These are phyloP conservation scores for Trichosanthes truncata DNA, from an alignment of 306 rosid species.

Conservation along the genomic window DNA sequence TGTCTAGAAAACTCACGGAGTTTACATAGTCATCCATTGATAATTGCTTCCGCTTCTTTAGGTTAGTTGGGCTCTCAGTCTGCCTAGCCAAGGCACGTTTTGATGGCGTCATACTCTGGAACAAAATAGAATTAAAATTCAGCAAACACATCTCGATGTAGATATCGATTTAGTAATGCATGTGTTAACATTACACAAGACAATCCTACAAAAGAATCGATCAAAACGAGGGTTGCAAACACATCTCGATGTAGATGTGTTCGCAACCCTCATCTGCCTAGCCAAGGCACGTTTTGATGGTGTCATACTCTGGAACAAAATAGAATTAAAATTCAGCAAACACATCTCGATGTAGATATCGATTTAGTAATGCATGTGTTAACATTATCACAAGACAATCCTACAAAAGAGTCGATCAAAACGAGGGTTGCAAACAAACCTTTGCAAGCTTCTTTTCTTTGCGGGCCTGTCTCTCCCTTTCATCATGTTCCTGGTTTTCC, in stretches of 20 bases:
- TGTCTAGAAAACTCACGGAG: conserved; percentile 35
- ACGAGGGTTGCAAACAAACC: conserved; percentile 28
- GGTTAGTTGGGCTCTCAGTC: conserved; percentile 52
- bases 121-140: conserved; percentile 2
- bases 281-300: conserved; percentile 74
- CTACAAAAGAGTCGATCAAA: not conserved
- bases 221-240: not conserved
- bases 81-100: conserved; percentile 69
- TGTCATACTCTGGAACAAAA: conserved; percentile 54
- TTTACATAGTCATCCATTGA: conserved; percentile 67
- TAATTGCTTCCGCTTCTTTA: conserved; percentile 79
- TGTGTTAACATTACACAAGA: not conserved
- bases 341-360: not conserved
- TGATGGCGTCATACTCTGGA: conserved; percentile 79
- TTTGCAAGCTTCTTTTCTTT: conserved; percentile 98
- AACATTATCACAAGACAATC: not conserved
- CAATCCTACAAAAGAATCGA: not conserved
- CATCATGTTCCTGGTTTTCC: conserved; percentile 94
- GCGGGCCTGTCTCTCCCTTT: conserved; percentile 98
- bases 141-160: not conserved
- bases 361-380: not conserved
- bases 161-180: not conserved
- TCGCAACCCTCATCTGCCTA: conserved; percentile 71
- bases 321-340: not conserved
- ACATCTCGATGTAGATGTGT: too few species aligned